A percentile compares a stretch with the other conserved stretches of the same genome.
These are phyloP conservation scores for Marchantia paleacea DNA, from an alignment of 225 moss, liverwort and hornwort species.

Conservation along the genomic window DNA sequence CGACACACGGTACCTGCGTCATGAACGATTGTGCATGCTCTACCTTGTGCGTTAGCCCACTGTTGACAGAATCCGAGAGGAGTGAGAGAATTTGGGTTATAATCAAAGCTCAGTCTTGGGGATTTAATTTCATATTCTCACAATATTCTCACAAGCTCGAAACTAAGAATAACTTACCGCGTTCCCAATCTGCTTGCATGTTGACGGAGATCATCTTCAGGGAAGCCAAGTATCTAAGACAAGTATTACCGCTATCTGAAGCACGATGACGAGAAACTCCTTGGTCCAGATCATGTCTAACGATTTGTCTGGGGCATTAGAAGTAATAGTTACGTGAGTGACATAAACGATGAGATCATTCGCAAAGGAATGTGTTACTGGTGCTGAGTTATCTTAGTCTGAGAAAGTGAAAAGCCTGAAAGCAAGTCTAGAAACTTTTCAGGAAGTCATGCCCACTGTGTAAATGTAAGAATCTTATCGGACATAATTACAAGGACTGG, in stretches of 20 bases:
- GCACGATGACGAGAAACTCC: background rate
- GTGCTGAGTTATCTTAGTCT: background rate
- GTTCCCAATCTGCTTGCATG: background rate
- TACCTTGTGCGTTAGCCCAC: background rate
- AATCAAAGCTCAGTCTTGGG: background rate
- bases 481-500: background rate
- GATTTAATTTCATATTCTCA: no score
- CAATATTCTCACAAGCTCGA: no score
- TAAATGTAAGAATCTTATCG: background rate
- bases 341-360: background rate
- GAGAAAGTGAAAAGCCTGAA: background rate
- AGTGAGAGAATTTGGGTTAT: background rate
- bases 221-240: background rate
- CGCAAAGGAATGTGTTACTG: background rate
- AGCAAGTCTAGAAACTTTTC: background rate
- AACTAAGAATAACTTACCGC: background rate
- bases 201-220: background rate
- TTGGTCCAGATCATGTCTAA: background rate
- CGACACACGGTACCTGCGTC: background rate
- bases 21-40: background rate
- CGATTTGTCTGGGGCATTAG: background rate
- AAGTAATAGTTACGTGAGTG: background rate
- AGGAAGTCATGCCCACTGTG: no score
- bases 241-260: background rate
- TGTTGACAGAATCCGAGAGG: background rate